Percentiles rank a stretch among this genome's conserved stretches.
phyloP scores from a whole-genome alignment of 1,284 basidiomycete species.

The Schizophyllum amplum region DNA sequence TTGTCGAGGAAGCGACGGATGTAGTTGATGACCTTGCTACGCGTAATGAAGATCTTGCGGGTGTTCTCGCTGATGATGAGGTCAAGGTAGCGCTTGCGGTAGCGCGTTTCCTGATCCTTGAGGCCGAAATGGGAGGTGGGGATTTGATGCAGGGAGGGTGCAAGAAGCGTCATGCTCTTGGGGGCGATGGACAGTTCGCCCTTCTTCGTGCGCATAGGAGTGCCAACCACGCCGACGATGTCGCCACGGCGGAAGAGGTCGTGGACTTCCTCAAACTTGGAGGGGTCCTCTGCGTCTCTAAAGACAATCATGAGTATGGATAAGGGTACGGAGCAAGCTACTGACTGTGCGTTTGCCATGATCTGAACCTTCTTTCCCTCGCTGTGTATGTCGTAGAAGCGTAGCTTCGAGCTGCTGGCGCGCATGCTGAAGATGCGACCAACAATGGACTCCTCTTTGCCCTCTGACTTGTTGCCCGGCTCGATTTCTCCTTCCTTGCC shows the following conservation, averaged over 20 bases:
- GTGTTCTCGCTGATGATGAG: slow-evolving; percentile 93
- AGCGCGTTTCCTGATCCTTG: slow-evolving; percentile 95
- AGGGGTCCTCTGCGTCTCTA: slow-evolving; percentile 66
- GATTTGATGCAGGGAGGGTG: slow-evolving; percentile 94
- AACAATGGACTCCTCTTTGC: slow-evolving; percentile 56
- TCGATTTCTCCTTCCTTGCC: slow-evolving; percentile 65
- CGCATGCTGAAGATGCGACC: slow-evolving; percentile 93
- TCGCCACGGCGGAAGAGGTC: slow-evolving; percentile 92
- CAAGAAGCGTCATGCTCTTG: slow-evolving; percentile 78
- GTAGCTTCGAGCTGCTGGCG: slow-evolving; percentile 75
- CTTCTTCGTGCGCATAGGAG: slow-evolving; percentile 90
- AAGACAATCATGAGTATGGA: neutral
- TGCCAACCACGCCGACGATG: slow-evolving; percentile 89
- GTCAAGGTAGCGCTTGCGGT: slow-evolving; percentile 98
- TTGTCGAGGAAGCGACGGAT: slow-evolving; percentile 87
- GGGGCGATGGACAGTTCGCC: slow-evolving; percentile 93
- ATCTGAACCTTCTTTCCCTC: slow-evolving; percentile 95
- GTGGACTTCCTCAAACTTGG: slow-evolving; percentile 70
- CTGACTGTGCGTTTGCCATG: slow-evolving; percentile 86
- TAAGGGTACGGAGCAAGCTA: slow-evolving; percentile 11
- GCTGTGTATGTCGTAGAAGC: slow-evolving; percentile 92
- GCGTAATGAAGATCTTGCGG: slow-evolving; percentile 87
- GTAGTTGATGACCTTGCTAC: slow-evolving; percentile 85
- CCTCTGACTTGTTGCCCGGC: slow-evolving; percentile 52
- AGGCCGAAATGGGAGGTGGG: slow-evolving; percentile 87